Evolutionary conservation across 1,139 yeast species (phyloP), one percentile per base, ranked within the genome.

Genomic region (Yamadazyma taylorii): DNA sequence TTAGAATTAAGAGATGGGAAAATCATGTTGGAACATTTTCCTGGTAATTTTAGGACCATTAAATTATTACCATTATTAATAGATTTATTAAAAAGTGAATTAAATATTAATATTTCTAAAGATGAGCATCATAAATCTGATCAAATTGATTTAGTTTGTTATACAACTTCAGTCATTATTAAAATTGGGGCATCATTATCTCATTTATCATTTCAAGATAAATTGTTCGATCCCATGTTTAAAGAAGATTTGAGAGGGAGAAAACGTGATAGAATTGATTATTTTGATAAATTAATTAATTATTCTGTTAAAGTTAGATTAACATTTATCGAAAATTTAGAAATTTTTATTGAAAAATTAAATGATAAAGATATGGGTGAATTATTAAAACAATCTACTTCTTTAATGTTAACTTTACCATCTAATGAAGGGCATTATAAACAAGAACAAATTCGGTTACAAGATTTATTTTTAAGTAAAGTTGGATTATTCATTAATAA

Each of bases 181-280:
- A 61, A 71, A n/a, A 76, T 88, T 32, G 89, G 95, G 2, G 60
- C 75, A 24, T 73, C 71, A 5, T 63, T 90, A 50, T 85, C 96
- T 4, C 82, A 81, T 46, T 69, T 89, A 36, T 76, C 95, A 0
- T 92, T 90, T 56, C 78, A 80, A 36, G 96, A 87, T 48, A 71
- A 79, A 42, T 73, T 92, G 4, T 75, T 78, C 45, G 58, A 54
- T 23, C 42, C 50, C 2, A 40, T 70, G 17, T 57, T 70, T 25
- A 53, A 53, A 33, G 55, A 64, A 34, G 60, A 61, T 33, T 43
- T 60, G 1, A 55, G 67, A 30, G 50, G 61, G 16, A 65, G 62
- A 40, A 65, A 65, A 37, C 51, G 76, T 24, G 68, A 72, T 1
- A 55, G 59, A 27, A 42, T 51, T 6, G 45, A 46, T 26, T 43